phyloP scores from a whole-genome alignment of 441 rosid genomes.

The Omphalea diandra region DNA sequence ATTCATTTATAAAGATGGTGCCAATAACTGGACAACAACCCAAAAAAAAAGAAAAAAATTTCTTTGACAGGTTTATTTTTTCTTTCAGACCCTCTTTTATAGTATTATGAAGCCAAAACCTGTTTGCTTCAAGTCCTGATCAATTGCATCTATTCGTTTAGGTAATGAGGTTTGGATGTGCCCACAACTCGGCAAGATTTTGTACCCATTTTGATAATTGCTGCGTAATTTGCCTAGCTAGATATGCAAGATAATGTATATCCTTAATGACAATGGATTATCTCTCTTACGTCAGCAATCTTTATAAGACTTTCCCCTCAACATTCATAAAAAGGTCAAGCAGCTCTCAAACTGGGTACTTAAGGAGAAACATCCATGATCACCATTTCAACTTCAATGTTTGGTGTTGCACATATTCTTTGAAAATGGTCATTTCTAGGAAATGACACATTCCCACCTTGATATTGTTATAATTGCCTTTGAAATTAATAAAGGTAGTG shows the following conservation, averaged over 20 bases:
- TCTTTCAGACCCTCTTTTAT: too few species aligned
- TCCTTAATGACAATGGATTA: not conserved
- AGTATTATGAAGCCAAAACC: too few species aligned
- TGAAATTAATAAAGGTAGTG: constrained; percentile 24
- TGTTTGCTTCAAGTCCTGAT: too few species aligned
- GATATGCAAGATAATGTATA: not conserved
- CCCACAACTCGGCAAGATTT: not conserved
- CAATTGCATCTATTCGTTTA: too few species aligned
- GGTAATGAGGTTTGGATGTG: not conserved
- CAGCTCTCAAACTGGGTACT: not conserved
- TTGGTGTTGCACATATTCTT: not conserved
- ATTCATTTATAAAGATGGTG: too few species aligned
- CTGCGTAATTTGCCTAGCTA: not conserved
- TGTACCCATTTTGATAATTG: not conserved
- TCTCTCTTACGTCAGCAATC: not conserved
- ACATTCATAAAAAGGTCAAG: constrained; percentile 13
- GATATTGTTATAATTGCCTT: constrained; percentile 15
- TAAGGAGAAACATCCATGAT: constrained; percentile 14
- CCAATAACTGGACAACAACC: too few species aligned
- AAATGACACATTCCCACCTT: constrained; percentile 3
- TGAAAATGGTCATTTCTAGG: not conserved
- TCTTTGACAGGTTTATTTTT: too few species aligned
- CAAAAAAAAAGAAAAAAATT: too few species aligned
- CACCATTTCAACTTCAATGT: constrained; percentile 14
- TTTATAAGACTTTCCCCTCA: not conserved